These are phyloP conservation scores for Babesia bigemina DNA, from an alignment of 169 alveolate genomes.

Conservation along the genomic window DNA sequence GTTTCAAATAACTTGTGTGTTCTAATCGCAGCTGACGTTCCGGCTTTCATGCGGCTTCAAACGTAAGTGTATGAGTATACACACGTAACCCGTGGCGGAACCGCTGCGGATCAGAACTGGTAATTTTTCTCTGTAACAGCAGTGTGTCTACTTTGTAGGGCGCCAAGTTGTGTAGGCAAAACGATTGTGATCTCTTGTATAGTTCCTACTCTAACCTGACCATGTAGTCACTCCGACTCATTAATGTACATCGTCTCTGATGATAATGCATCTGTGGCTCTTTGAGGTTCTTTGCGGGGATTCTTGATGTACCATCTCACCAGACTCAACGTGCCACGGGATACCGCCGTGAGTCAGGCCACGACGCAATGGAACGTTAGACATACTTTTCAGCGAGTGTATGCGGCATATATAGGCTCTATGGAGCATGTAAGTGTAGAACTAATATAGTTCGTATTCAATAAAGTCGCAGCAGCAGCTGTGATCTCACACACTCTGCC, in stretches of 20 bases:
- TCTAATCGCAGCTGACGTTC: neutral
- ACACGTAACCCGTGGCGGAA: neutral
- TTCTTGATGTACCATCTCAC: constrained; percentile 22
- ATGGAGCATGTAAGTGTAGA: neutral
- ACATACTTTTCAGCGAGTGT: neutral
- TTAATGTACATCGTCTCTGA: constrained; percentile 27
- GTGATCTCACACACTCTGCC: neutral
- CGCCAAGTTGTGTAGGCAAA: neutral
- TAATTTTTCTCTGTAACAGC: neutral
- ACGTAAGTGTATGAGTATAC: constrained; percentile 5
- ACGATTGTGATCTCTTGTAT: constrained; percentile 3
- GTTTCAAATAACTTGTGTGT: neutral
- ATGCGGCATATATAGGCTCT: neutral
- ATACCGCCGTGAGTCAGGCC: constrained; percentile 28
- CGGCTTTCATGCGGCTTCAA: neutral
- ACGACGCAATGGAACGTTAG: neutral
- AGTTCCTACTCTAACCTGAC: constrained; percentile 3
- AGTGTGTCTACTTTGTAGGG: neutral
- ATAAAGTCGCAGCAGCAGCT: neutral
- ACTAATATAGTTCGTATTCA: neutral
- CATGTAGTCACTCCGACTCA: constrained; percentile 22
- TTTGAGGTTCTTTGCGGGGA: constrained; percentile 28
- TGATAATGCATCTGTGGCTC: constrained; percentile 30
- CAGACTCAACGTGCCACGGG: constrained; percentile 30
- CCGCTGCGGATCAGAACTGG: neutral